Base-by-base conservation (phyloP, 495 filamentous ascomycete species). In the Daldinia loculata region DNA sequence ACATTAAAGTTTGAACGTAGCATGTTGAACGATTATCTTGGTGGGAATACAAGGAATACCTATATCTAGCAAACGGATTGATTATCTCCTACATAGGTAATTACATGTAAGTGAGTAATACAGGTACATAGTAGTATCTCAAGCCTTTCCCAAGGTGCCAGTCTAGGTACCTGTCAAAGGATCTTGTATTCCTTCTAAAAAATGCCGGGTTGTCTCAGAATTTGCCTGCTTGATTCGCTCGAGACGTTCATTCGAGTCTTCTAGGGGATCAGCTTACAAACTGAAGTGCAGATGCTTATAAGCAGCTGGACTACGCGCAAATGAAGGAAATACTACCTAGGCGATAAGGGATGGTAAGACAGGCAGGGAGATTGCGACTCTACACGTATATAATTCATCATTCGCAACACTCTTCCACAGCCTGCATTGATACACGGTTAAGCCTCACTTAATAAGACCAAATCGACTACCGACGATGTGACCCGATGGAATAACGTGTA, bases 111-210 rank as follows among this genome's bases (percentile, higher is more conserved):
- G 38, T 43, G 6, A 17, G 39, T 7, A n/a, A 43, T n/a, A 29
- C 3, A 26, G 4, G 4, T n/a, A n/a, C 5, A 43, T 17, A 19
- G 19, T 27, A 52, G 22, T 15, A 27, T 53, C 26, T 29, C 14
- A 53, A 30, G n/a, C 14, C 51, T 53, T 29, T 15, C 12, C 19
- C 2, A 53, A 30, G 12, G 14, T 15, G 14, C 0, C 19, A 11
- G 6, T 29, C 12, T 15, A n/a, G n/a, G n/a, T n/a, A n/a, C 12
- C 3, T 30, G 4, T 30, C 9, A 39, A 38, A 50, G 30, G 38
- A 55, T 57, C n/a, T 48, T 48, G 0, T n/a, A 58, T 38, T 56
- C 36, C 50, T 56, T 56, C 57, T 48, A 29, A 27, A 62, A 67
- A 7, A 34, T 39, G 58, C 22, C 51, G 26, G 14, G 45, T 34